Conservation (phyloP, 257 asterid species). For the Fraxinus cuspidata region DNA sequence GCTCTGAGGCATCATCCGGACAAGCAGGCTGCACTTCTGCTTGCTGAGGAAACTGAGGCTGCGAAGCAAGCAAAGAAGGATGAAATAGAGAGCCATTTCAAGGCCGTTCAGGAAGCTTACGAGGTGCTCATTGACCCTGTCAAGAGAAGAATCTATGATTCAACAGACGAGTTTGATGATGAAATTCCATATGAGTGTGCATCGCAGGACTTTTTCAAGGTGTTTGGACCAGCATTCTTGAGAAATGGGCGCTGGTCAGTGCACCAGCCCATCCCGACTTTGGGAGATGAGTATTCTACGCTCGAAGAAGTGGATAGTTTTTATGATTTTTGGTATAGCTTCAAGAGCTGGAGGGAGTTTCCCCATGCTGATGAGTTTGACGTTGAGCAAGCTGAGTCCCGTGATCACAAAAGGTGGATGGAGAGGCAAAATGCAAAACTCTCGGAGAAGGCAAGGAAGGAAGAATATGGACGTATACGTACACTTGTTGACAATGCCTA, state of each 20-base stretch:
- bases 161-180: slow-evolving; percentile 97
- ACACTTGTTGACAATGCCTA: slow-evolving; percentile 91
- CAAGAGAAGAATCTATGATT: slow-evolving; percentile 90
- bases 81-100: slow-evolving; percentile 86
- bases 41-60: slow-evolving; percentile 81
- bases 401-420: slow-evolving; percentile 98
- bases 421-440: slow-evolving; percentile 95
- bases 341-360: slow-evolving; percentile 97
- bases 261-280: slow-evolving; percentile 58
- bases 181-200: slow-evolving; percentile 83
- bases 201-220: slow-evolving; percentile 90
- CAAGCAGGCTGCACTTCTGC: slow-evolving; percentile 86
- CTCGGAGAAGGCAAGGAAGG: slow-evolving; percentile 92
- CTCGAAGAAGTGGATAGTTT: slow-evolving; percentile 73
- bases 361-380: slow-evolving; percentile 98
- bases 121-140: slow-evolving; percentile 87
- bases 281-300: slow-evolving; percentile 76
- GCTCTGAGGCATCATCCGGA: slow-evolving; percentile 95
- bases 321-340: slow-evolving; percentile 86
- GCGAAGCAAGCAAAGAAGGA: slow-evolving; percentile 88
- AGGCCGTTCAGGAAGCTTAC: slow-evolving; percentile 91
- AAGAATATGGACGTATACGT: slow-evolving; percentile 75
- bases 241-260: slow-evolving; percentile 99
- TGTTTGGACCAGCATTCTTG: slow-evolving; percentile 91
- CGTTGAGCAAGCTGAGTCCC: slow-evolving; percentile 90